phyloP scores from a whole-genome alignment of 2,329 filamentous ascomycete species.

The Fusarium sp. region DNA sequence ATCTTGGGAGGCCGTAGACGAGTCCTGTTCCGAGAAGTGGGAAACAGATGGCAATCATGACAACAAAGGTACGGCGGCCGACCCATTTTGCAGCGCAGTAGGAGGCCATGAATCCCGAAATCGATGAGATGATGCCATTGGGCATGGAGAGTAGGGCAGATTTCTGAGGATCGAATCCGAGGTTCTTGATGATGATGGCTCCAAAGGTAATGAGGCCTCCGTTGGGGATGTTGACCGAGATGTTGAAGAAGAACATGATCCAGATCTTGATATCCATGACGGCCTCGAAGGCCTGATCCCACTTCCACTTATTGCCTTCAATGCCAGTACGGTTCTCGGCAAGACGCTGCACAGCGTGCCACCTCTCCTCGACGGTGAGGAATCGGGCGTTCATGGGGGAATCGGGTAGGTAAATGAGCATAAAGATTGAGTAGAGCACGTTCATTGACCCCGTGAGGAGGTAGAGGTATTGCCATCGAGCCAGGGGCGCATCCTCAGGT shows the following conservation, averaged over 20 bases:
- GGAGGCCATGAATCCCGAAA: neutral
- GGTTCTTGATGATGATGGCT: conserved; percentile 22
- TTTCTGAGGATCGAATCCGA: conserved; percentile 13
- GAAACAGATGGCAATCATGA: neutral
- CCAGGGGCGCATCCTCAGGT: conserved; percentile 36
- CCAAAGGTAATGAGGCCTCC: conserved; percentile 50
- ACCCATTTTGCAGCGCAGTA: conserved; percentile 2
- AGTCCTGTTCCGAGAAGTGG: conserved; percentile 1
- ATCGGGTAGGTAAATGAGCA: conserved; percentile 1
- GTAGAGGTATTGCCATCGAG: conserved; percentile 38
- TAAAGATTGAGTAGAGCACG: conserved; percentile 1
- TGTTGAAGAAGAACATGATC: conserved; percentile 58
- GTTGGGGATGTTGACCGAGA: conserved; percentile 62
- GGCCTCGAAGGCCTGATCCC: conserved; percentile 58
- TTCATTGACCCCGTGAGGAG: conserved; percentile 33
- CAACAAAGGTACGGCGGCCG: conserved; percentile 1
- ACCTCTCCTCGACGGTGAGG: conserved; percentile 3
- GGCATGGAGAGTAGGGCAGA: conserved; percentile 21
- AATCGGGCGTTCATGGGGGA: conserved; percentile 9
- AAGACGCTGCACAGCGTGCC: conserved; percentile 1
- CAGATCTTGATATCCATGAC: conserved; percentile 61
- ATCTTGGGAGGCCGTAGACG: neutral
- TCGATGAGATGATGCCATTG: conserved; percentile 5
- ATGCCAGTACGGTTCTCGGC: conserved; percentile 23
- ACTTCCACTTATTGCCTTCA: conserved; percentile 51